These are phyloP conservation scores for Sporothrix variecibatus DNA, from an alignment of 2,329 filamentous ascomycete species.

Conservation along the genomic window DNA sequence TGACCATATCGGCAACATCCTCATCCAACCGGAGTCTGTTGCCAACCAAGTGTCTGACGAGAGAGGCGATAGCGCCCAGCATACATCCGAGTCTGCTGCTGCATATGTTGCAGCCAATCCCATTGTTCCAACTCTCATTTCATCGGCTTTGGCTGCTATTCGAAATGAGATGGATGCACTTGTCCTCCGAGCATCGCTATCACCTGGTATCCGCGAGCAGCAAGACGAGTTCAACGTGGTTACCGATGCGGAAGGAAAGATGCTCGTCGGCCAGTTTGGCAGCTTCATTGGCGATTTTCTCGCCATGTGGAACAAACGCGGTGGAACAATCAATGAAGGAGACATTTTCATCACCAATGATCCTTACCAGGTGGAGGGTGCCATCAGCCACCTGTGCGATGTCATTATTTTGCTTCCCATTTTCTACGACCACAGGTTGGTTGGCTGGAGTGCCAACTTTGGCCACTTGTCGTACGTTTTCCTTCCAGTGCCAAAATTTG, in stretches of 20 bases:
- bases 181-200: slow-evolving; percentile 54
- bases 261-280: slow-evolving; percentile 52
- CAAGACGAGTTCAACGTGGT: slow-evolving; percentile 58
- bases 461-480: slow-evolving; percentile 42
- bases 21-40: slow-evolving; percentile 43
- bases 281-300: slow-evolving; percentile 44
- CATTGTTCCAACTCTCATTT: no score
- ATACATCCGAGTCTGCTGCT: no score
- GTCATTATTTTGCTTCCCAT: slow-evolving; percentile 53
- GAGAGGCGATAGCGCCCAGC: slow-evolving; percentile 31
- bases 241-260: slow-evolving; percentile 49
- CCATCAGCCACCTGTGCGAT: slow-evolving; percentile 53
- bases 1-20: slow-evolving; percentile 51
- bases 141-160: no score
- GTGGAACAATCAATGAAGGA: slow-evolving; percentile 47
- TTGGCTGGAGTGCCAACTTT: slow-evolving; percentile 54
- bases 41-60: no score
- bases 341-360: slow-evolving; percentile 56
- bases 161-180: slow-evolving; percentile 52
- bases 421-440: slow-evolving; percentile 45
- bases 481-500: no score
- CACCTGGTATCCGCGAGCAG: slow-evolving; percentile 52
- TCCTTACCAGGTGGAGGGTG: slow-evolving; percentile 50
- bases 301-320: slow-evolving; percentile 42
- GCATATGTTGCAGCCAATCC: no score